Percentiles rank a stretch among this genome's conserved stretches.
Evolutionary conservation across 257 asterid species (phyloP).

Genomic region (Voacanga thouarsii): DNA sequence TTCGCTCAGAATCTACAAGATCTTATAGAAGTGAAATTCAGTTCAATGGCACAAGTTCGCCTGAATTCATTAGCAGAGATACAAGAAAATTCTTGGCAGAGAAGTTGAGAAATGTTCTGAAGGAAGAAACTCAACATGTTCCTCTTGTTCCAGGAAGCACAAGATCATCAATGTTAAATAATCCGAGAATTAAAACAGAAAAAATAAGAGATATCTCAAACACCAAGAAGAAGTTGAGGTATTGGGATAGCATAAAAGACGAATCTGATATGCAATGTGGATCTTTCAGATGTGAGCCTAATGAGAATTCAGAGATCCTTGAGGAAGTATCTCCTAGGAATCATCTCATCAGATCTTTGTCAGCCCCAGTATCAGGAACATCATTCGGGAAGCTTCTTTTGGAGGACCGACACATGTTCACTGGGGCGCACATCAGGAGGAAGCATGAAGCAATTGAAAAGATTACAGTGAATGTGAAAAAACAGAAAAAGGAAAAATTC

Average conservation of each 20-base stretch:
- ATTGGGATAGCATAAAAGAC: slow-evolving; percentile 29
- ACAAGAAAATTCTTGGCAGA: slow-evolving; percentile 74
- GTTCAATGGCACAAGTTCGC: slow-evolving; percentile 49
- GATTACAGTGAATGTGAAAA: slow-evolving; percentile 49
- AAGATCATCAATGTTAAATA: slow-evolving; percentile 34
- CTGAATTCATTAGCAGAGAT: slow-evolving; percentile 64
- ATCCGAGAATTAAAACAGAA: slow-evolving; percentile 31
- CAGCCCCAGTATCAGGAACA: slow-evolving; percentile 85
- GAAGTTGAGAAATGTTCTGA: slow-evolving; percentile 69
- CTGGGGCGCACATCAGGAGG: slow-evolving; percentile 79
- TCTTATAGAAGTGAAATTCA: slow-evolving; percentile 68
- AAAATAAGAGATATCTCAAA: slow-evolving; percentile 32
- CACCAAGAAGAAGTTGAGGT: slow-evolving; percentile 26
- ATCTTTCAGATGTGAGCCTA: slow-evolving; percentile 58
- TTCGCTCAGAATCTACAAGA: slow-evolving; percentile 84
- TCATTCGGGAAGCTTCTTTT: slow-evolving; percentile 90
- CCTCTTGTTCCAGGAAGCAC: slow-evolving; percentile 46
- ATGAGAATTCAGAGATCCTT: slow-evolving; percentile 39
- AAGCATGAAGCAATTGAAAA: slow-evolving; percentile 76
- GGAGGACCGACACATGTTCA: slow-evolving; percentile 72
- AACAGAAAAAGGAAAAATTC: slow-evolving; percentile 71
- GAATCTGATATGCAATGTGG: slow-evolving; percentile 49
- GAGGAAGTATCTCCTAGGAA: slow-evolving; percentile 62
- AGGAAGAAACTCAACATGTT: slow-evolving; percentile 49
- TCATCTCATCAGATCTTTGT: slow-evolving; percentile 79